These are phyloP conservation scores for Ambrosiella xylebori DNA, from an alignment of 2,329 filamentous ascomycete genomes.

Conservation along the genomic window DNA sequence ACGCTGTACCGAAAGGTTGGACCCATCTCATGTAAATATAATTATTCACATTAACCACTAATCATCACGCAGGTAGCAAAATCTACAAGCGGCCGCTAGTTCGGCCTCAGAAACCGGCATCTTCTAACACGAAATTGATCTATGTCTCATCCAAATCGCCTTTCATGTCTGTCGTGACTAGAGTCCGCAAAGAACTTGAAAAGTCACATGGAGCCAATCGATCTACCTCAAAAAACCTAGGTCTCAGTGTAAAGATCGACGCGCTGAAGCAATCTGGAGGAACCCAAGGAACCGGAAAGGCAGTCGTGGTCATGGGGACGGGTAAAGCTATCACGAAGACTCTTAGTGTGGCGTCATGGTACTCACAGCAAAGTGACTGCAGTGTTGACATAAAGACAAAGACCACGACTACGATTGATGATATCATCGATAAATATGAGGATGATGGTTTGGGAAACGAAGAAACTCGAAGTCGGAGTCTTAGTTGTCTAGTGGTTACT, in stretches of 20 bases:
- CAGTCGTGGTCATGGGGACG: slow-evolving; percentile 44
- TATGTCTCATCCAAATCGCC: slow-evolving; percentile 49
- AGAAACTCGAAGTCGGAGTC: slow-evolving; percentile 27
- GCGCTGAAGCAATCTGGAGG: slow-evolving; percentile 15
- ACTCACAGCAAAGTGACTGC: slow-evolving; percentile 19
- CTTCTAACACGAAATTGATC: slow-evolving; percentile 32
- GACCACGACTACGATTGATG: slow-evolving; percentile 49
- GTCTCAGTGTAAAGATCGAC: slow-evolving; percentile 29
- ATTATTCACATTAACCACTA: neutral
- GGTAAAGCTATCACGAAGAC: slow-evolving; percentile 50
- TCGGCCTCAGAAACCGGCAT: slow-evolving; percentile 24
- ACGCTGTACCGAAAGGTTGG: slow-evolving; percentile 21
- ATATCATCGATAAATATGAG: slow-evolving; percentile 31
- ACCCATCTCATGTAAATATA: neutral
- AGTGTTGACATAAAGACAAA: slow-evolving; percentile 45
- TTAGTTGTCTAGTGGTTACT: slow-evolving; percentile 34
- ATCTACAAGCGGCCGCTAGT: slow-evolving; percentile 32
- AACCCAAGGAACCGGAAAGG: slow-evolving; percentile 17
- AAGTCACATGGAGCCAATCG: slow-evolving; percentile 23
- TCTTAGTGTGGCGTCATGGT: slow-evolving; percentile 45
- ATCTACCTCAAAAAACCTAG: slow-evolving; percentile 21
- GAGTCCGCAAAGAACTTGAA: slow-evolving; percentile 45
- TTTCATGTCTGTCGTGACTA: slow-evolving; percentile 50
- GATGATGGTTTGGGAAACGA: slow-evolving; percentile 22
- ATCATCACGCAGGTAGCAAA: slow-evolving; percentile 24